A percentile compares a stretch with the other conserved stretches of the same genome.
These are phyloP conservation scores for Leccinum fallax DNA, from an alignment of 1,284 basidiomycete species.

Conservation along the genomic window DNA sequence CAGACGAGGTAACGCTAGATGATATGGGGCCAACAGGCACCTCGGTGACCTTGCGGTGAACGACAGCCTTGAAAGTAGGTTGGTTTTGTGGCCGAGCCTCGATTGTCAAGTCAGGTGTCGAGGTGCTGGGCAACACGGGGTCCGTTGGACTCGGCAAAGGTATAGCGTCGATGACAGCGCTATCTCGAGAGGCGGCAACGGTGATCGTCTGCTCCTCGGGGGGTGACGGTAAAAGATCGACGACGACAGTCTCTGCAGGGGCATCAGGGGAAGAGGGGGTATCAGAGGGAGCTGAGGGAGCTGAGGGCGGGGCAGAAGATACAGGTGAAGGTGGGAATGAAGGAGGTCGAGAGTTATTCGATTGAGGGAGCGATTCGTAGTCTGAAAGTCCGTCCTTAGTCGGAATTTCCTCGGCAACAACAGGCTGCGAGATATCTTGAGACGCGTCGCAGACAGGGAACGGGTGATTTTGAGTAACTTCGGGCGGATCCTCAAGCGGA, in stretches of 20 bases:
- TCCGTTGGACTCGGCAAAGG: conserved; percentile 8
- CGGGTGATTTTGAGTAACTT: background rate
- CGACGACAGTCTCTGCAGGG: background rate
- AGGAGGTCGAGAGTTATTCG: conserved; percentile 15
- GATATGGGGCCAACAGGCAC: conserved; percentile 20
- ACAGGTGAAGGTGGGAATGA: background rate
- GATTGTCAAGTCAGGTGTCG: conserved; percentile 3
- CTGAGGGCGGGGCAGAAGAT: background rate
- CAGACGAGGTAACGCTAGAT: conserved; percentile 16
- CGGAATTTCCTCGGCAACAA: background rate
- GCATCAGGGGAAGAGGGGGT: background rate
- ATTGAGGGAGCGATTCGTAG: conserved; percentile 17
- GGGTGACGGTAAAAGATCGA: background rate
- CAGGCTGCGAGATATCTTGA: conserved; percentile 8
- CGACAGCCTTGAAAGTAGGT: conserved; percentile 51
- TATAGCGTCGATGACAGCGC: background rate
- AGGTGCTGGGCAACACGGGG: conserved; percentile 6
- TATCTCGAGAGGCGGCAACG: background rate
- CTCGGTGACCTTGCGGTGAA: conserved; percentile 52
- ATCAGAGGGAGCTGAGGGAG: background rate
- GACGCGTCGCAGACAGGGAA: conserved; percentile 5
- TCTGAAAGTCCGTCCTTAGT: conserved; percentile 16
- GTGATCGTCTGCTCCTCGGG: conserved; percentile 4
- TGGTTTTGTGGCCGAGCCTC: conserved; percentile 12
- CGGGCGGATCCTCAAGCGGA: conserved; percentile 1